These are phyloP conservation scores for Xanthoceras sorbifolium DNA, from an alignment of 345 rosid species.

Conservation along the genomic window DNA sequence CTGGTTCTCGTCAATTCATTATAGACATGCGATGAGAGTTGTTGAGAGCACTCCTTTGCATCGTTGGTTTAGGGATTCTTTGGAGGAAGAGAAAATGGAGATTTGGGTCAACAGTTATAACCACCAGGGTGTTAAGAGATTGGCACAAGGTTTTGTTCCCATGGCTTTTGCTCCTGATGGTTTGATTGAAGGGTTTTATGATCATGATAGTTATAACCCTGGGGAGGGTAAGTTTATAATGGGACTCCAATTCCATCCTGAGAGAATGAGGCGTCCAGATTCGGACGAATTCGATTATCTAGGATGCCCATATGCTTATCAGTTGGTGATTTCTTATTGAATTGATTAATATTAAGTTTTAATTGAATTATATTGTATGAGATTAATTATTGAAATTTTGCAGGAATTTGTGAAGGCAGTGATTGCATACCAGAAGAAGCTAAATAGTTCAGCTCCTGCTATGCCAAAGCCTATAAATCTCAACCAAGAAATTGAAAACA, in stretches of 20 bases:
- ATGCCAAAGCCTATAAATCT: constrained; percentile 49
- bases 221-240: constrained; percentile 77
- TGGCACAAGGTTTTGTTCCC: constrained; percentile 69
- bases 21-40: constrained; percentile 60
- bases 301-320: constrained; percentile 80
- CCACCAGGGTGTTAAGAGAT: constrained; percentile 83
- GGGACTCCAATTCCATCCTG: constrained; percentile 93
- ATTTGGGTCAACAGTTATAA: constrained; percentile 84
- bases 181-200: constrained; percentile 87
- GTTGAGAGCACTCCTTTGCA: constrained; percentile 64
- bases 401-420: constrained; percentile 93
- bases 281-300: constrained; percentile 69
- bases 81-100: constrained; percentile 55
- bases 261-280: constrained; percentile 67
- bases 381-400: neutral
- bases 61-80: constrained; percentile 65
- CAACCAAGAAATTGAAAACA: constrained; percentile 63
- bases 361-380: neutral
- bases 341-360: neutral
- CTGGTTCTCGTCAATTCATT: no score
- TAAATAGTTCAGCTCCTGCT: constrained; percentile 42
- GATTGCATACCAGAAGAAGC: constrained; percentile 76
- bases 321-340: constrained; percentile 31
- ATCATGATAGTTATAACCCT: constrained; percentile 70
- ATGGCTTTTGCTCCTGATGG: constrained; percentile 89